phyloP scores from a whole-genome alignment of 2,329 filamentous ascomycete genomes.

The Trichoderma oligosporum region DNA sequence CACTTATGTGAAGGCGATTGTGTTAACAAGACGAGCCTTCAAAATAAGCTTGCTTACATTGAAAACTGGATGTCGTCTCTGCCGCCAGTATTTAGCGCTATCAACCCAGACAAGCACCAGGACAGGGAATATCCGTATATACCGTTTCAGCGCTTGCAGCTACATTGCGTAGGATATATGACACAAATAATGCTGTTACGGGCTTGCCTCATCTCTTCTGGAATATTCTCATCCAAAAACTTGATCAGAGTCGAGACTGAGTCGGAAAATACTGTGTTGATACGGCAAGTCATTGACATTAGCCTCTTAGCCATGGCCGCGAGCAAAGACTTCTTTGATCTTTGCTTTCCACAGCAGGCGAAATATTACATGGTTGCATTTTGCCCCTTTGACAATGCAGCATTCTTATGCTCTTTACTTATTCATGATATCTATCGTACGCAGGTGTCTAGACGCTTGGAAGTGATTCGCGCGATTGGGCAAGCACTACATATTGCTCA shows the following conservation, averaged over 20 bases:
- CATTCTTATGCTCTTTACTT: slow-evolving; percentile 2
- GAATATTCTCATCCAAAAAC: not conserved
- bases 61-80: slow-evolving; percentile 9
- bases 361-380: slow-evolving; percentile 12
- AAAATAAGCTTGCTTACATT: not conserved
- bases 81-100: not conserved
- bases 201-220: not conserved
- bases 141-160: slow-evolving; percentile 5
- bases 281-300: not conserved
- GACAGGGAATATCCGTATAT: not conserved
- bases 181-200: not conserved
- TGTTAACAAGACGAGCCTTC: not conserved
- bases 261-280: not conserved
- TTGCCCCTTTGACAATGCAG: slow-evolving; percentile 10
- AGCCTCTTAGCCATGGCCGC: slow-evolving; percentile 10
- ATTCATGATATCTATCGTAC: not conserved
- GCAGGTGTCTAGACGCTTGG: not conserved
- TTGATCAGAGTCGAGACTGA: not conserved
- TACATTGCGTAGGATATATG: slow-evolving; percentile 9
- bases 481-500: slow-evolving; percentile 7
- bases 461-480: not conserved
- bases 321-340: slow-evolving; percentile 8
- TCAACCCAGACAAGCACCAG: not conserved
- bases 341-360: slow-evolving; percentile 7
- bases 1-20: not conserved